Conservation (phyloP, 139 green algal genomes). For the Eudorina sp. region DNA sequence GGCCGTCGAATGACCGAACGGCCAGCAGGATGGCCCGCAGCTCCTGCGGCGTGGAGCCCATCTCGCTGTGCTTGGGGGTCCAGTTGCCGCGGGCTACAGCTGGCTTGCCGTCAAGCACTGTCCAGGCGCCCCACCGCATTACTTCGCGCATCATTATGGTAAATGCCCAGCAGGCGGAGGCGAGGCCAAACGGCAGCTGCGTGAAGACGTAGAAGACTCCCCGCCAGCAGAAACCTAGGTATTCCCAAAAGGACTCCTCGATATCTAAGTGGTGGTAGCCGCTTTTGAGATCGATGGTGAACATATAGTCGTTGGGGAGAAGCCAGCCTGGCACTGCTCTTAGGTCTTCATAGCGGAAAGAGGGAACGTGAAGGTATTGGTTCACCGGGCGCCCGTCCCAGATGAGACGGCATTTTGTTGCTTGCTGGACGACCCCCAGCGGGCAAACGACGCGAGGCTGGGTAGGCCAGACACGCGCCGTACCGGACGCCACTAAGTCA, state of each 20-base stretch:
- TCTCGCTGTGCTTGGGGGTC: not conserved
- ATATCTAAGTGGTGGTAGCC: slow-evolving; percentile 35
- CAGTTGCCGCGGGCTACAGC: not conserved
- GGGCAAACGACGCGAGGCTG: slow-evolving; percentile 4
- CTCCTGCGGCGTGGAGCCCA: slow-evolving; percentile 29
- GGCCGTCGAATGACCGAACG: slow-evolving; percentile 5
- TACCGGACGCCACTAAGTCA: not conserved
- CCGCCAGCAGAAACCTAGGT: slow-evolving; percentile 10
- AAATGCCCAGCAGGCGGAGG: slow-evolving; percentile 31
- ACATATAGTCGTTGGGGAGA: slow-evolving; percentile 20
- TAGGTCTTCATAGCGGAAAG: slow-evolving; percentile 7
- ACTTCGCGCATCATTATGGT: slow-evolving; percentile 42
- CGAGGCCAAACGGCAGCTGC: slow-evolving; percentile 32
- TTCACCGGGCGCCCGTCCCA: slow-evolving; percentile 10
- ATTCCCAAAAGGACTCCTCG: not conserved
- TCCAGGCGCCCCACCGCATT: slow-evolving; percentile 43
- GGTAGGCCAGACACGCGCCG: not conserved
- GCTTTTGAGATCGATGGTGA: slow-evolving; percentile 9
- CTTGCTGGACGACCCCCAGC: slow-evolving; percentile 2
- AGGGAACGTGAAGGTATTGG: not conserved
- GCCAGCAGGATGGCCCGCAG: not conserved
- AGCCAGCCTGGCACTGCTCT: not conserved
- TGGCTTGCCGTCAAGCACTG: not conserved
- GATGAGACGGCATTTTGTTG: not conserved
- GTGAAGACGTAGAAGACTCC: slow-evolving; percentile 23